phyloP scores from a whole-genome alignment of 2,329 filamentous ascomycete genomes.

The Aspergillus sp. region DNA sequence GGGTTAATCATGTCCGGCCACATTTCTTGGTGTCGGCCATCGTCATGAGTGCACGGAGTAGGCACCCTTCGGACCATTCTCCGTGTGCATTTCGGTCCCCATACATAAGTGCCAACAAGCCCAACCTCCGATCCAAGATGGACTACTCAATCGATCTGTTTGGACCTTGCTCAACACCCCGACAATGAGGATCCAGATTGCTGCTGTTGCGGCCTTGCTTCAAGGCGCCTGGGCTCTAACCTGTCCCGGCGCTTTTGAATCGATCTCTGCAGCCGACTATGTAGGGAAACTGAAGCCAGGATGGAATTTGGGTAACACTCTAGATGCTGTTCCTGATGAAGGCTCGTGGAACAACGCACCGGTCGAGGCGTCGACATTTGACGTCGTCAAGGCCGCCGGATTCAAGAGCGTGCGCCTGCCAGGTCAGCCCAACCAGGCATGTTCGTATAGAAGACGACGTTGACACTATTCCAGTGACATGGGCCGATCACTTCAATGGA shows the following conservation, averaged over 20 bases:
- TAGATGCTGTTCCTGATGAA: conserved; percentile 57
- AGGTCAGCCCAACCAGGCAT: conserved; percentile 9
- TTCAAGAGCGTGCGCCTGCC: conserved; percentile 61
- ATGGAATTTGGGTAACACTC: conserved; percentile 62
- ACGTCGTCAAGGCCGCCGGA: conserved; percentile 52
- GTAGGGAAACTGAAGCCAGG: conserved; percentile 54
- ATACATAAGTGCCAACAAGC: neutral
- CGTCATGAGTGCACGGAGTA: too few species aligned
- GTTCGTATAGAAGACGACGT: neutral
- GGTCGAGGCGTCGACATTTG: conserved; percentile 51
- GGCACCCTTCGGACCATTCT: neutral
- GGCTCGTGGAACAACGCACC: conserved; percentile 60
- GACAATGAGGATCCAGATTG: conserved; percentile 12
- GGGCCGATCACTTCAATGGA: conserved; percentile 55
- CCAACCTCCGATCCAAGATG: neutral
- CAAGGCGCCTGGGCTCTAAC: conserved; percentile 15
- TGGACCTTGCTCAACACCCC: neutral
- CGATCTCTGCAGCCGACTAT: conserved; percentile 48
- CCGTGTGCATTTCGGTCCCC: neutral
- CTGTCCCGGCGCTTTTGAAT: conserved; percentile 45
- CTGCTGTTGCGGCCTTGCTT: conserved; percentile 11
- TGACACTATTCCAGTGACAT: conserved; percentile 48
- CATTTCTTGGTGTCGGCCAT: neutral
- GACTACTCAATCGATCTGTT: neutral
- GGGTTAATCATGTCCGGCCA: too few species aligned